These are phyloP conservation scores for Zymoseptoria passerinii DNA, from an alignment of 2,329 filamentous ascomycete species.

Conservation along the genomic window DNA sequence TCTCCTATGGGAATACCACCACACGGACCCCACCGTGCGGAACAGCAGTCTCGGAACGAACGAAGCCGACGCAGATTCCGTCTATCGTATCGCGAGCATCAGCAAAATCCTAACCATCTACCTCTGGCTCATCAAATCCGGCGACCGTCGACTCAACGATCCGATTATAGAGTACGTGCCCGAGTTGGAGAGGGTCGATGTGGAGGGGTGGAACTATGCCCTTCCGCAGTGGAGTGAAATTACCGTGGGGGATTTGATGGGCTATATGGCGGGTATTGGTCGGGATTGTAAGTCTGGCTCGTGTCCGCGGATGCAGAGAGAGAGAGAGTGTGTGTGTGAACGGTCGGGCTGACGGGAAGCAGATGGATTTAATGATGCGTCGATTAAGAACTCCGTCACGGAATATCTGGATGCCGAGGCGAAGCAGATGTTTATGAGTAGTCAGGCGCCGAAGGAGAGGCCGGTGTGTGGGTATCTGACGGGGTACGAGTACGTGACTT, in stretches of 20 bases:
- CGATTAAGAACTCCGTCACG: slow-evolving; percentile 6
- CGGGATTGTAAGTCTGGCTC: slow-evolving; percentile 8
- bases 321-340: too few species aligned
- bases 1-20: slow-evolving; percentile 11
- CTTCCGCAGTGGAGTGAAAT: slow-evolving; percentile 42
- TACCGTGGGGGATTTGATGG: slow-evolving; percentile 39
- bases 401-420: background rate
- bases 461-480: slow-evolving; percentile 13
- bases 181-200: slow-evolving; percentile 24
- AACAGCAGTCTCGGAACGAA: slow-evolving; percentile 10
- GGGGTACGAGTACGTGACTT: slow-evolving; percentile 7
- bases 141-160: slow-evolving; percentile 11
- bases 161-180: slow-evolving; percentile 42
- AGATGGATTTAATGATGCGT: slow-evolving; percentile 7
- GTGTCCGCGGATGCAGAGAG: background rate
- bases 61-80: slow-evolving; percentile 12
- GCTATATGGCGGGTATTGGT: slow-evolving; percentile 39
- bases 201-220: slow-evolving; percentile 26
- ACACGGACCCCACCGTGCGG: slow-evolving; percentile 9
- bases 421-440: slow-evolving; percentile 31
- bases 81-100: slow-evolving; percentile 15
- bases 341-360: background rate
- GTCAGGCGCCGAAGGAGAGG: slow-evolving; percentile 4
- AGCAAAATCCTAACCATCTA: slow-evolving; percentile 16
- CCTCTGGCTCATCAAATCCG: slow-evolving; percentile 14